Percentiles rank a stretch among this genome's conserved stretches.
phyloP scores from a whole-genome alignment of 1,284 basidiomycete genomes.

The Vanrija sp. region DNA sequence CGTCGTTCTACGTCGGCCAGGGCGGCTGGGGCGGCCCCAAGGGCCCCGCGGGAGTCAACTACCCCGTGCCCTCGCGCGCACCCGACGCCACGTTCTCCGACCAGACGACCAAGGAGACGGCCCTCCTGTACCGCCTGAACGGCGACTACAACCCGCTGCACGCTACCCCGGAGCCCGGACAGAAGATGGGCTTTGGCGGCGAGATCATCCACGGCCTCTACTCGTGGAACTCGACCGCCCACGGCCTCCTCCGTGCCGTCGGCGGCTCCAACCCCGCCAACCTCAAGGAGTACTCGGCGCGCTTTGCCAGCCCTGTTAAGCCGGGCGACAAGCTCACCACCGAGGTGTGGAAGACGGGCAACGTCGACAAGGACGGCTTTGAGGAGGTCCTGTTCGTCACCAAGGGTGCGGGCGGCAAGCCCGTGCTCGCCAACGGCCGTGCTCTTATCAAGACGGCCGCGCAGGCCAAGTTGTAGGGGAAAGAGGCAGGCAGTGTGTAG shows the following conservation, averaged over 20 bases:
- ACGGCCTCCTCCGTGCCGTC: constrained; percentile 14
- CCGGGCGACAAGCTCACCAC: constrained; percentile 20
- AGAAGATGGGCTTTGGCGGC: constrained; percentile 21
- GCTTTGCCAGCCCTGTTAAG: constrained; percentile 17
- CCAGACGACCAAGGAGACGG: constrained; percentile 14
- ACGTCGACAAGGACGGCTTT: constrained; percentile 17
- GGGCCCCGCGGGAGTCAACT: constrained; percentile 8
- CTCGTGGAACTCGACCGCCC: constrained; percentile 19
- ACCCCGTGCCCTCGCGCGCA: constrained; percentile 10
- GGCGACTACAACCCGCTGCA: constrained; percentile 24
- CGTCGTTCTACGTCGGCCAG: constrained; percentile 18
- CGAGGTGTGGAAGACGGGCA: constrained; percentile 11
- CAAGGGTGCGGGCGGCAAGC: constrained; percentile 15
- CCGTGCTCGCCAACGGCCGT: constrained; percentile 15
- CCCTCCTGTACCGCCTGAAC: constrained; percentile 20
- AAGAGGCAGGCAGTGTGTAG: too few relatives aligned
- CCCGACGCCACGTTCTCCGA: constrained; percentile 8
- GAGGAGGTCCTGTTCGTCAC: constrained; percentile 18
- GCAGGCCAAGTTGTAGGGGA: too few relatives aligned
- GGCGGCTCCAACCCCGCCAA: constrained; percentile 15
- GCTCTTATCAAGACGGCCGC: constrained; percentile 3
- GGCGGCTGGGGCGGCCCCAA: constrained; percentile 21
- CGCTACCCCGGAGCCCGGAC: constrained; percentile 14
- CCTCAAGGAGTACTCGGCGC: constrained; percentile 18
- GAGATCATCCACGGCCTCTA: constrained; percentile 22